phyloP scores from a whole-genome alignment of 2,329 filamentous ascomycete genomes.

The Arthroderma sp. region DNA sequence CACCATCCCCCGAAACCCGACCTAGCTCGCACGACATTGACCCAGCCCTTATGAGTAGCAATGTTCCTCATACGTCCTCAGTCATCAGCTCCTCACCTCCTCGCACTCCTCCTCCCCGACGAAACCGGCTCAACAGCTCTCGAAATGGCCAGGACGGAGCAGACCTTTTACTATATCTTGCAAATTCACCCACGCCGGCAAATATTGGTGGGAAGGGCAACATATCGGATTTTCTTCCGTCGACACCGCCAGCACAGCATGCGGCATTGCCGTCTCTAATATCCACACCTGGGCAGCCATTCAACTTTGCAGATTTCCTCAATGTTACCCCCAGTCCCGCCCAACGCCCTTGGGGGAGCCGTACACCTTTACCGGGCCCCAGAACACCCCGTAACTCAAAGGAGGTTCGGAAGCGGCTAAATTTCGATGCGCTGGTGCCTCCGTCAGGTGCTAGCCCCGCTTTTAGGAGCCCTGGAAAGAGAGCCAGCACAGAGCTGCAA shows the following conservation, averaged over 20 bases:
- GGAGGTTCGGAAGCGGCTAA: conserved; percentile 61
- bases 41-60: conserved; percentile 46
- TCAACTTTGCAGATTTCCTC: conserved; percentile 94
- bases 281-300: conserved; percentile 54
- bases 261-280: conserved; percentile 38
- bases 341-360: conserved; percentile 61
- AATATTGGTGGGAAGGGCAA: conserved; percentile 38
- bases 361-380: conserved; percentile 39
- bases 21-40: conserved; percentile 63
- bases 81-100: conserved; percentile 68
- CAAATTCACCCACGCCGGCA: conserved; percentile 80
- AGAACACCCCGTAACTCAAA: conserved; percentile 61
- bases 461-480: background rate
- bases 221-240: conserved; percentile 46
- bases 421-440: conserved; percentile 63
- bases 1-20: conserved; percentile 20
- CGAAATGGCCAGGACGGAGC: conserved; percentile 62
- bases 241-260: conserved; percentile 61
- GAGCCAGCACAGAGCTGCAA: conserved; percentile 6
- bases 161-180: conserved; percentile 69
- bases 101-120: conserved; percentile 59
- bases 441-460: conserved; percentile 35
- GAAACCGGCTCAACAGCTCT: conserved; percentile 40
- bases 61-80: conserved; percentile 28
- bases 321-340: conserved; percentile 95